phyloP scores from a whole-genome alignment of 805 yeast species.

The Cyberlindnera bimundalis region DNA sequence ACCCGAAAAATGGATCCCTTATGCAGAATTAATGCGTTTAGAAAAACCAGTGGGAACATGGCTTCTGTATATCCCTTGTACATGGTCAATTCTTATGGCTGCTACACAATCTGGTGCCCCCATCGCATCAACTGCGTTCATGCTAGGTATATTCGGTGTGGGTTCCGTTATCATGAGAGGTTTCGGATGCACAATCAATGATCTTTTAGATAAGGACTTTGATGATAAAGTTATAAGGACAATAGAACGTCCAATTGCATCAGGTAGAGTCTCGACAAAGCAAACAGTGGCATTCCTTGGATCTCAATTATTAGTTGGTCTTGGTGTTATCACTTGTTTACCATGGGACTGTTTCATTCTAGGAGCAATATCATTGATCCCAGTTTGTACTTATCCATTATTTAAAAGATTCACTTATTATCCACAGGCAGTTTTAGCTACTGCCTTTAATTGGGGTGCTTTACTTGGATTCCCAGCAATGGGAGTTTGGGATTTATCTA shows the following conservation, averaged over 20 bases:
- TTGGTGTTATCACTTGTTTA: constrained; percentile 63
- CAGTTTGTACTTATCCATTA: constrained; percentile 85
- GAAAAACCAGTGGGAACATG: constrained; percentile 97
- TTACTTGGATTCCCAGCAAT: constrained; percentile 93
- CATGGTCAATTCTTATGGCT: constrained; percentile 93
- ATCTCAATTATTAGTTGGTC: constrained; percentile 71
- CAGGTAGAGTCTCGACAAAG: constrained; percentile 68
- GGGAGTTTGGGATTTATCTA: constrained; percentile 74
- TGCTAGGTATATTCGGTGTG: constrained; percentile 66
- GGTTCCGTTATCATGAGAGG: constrained; percentile 95
- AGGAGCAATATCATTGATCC: constrained; percentile 76
- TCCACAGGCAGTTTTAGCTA: constrained; percentile 81
- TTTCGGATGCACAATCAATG: constrained; percentile 96
- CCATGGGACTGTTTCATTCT: constrained; percentile 80
- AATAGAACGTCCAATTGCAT: constrained; percentile 86
- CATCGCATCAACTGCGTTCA: constrained; percentile 53
- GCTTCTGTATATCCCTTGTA: constrained; percentile 76
- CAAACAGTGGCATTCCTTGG: constrained; percentile 71
- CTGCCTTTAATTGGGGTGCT: constrained; percentile 94
- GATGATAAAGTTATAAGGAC: constrained; percentile 89
- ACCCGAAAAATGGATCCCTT: constrained; percentile 78
- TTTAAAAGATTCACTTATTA: constrained; percentile 94
- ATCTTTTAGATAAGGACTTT: constrained; percentile 75
- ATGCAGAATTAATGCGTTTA: constrained; percentile 85
- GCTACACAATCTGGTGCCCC: constrained; percentile 74